Conservation (phyloP, 2,329 filamentous ascomycete species). For the Phialocephala sp. region DNA sequence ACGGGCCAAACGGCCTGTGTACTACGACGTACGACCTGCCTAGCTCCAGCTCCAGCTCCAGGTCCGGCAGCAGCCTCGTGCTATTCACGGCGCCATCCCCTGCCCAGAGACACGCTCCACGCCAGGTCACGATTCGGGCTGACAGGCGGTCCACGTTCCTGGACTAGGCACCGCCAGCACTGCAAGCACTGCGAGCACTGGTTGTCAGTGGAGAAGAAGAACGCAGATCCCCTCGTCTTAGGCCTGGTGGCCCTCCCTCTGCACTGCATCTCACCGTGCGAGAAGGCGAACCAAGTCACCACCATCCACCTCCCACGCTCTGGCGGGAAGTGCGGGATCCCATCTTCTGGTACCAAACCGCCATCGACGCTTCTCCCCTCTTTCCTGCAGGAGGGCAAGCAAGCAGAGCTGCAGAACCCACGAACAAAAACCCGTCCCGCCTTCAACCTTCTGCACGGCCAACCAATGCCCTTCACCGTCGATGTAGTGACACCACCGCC, state of each 20-base stretch:
- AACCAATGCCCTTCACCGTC: slow-evolving; percentile 18
- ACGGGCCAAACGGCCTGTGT: neutral
- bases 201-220: neutral
- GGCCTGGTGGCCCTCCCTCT: too few relatives aligned
- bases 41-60: neutral
- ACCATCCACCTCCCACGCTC: neutral
- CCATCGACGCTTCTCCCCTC: neutral
- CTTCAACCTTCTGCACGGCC: neutral
- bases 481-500: slow-evolving; percentile 21
- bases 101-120: too few relatives aligned
- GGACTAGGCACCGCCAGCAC: neutral
- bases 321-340: neutral
- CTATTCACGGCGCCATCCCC: neutral
- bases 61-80: neutral
- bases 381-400: neutral
- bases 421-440: neutral
- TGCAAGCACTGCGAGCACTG: neutral
- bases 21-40: too few relatives aligned
- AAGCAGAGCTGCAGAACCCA: neutral
- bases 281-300: neutral
- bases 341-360: neutral
- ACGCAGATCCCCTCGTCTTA: neutral
- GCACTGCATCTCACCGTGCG: neutral
- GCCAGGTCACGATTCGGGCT: too few relatives aligned
- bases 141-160: neutral